These are phyloP conservation scores for Pseudogymnoascus sp. DNA, from an alignment of 2,329 filamentous ascomycete species.

Conservation along the genomic window DNA sequence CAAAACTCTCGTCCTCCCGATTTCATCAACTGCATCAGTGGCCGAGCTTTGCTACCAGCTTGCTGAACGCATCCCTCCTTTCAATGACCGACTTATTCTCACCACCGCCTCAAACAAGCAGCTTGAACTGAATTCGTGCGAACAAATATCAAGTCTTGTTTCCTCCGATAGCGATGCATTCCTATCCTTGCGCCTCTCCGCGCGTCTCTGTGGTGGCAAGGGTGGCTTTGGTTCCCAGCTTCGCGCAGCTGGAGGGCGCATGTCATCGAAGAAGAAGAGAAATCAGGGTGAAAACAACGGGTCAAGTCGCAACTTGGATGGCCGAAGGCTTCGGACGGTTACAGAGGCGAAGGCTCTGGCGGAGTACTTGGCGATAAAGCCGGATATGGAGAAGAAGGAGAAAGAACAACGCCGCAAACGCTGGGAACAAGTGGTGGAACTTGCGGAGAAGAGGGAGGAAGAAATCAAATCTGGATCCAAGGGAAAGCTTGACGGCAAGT, in stretches of 20 bases:
- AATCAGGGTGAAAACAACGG: conserved; percentile 76
- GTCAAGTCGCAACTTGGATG: conserved; percentile 89
- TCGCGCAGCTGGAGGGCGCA: conserved; percentile 91
- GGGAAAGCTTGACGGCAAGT: conserved; percentile 74
- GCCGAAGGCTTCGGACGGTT: conserved; percentile 79
- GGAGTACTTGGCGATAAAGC: conserved; percentile 90
- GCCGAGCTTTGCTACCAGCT: conserved; percentile 58
- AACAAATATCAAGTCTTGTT: conserved; percentile 55
- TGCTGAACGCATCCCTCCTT: conserved; percentile 51
- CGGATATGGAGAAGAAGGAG: conserved; percentile 93
- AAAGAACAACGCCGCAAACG: conserved; percentile 76
- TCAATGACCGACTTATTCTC: conserved; percentile 58
- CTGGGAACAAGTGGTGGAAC: conserved; percentile 83
- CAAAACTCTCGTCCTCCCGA: conserved; percentile 70
- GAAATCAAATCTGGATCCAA: conserved; percentile 69
- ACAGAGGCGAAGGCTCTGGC: conserved; percentile 92
- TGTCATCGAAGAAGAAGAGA: conserved; percentile 86
- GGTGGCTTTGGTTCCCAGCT: conserved; percentile 97
- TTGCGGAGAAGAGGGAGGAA: conserved; percentile 73
- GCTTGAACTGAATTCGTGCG: conserved; percentile 46
- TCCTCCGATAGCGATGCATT: conserved; percentile 53
- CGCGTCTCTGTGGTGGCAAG: conserved; percentile 83
- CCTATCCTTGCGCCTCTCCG: conserved; percentile 71
- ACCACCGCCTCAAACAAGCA: conserved; percentile 75
- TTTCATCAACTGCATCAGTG: conserved; percentile 57